Base-by-base conservation (phyloP, 1,284 basidiomycete species). In the Cryptococcus wingfieldii region DNA sequence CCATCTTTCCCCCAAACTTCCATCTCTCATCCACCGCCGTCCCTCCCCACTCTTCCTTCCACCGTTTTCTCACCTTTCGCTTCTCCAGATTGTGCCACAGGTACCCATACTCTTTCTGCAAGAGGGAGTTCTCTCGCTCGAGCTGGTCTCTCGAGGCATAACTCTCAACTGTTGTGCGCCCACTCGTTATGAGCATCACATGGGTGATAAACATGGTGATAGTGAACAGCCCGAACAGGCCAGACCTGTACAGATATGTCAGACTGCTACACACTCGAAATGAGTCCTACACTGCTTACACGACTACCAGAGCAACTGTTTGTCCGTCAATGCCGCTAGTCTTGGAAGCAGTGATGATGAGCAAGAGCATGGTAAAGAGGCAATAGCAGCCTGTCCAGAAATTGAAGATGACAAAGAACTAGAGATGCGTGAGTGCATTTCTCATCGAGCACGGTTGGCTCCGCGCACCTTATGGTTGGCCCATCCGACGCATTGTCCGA, bases 401-500 rank as follows among this genome's bases (percentile, higher is more conserved):
- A 38, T 60, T 72, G 60, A 76, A 76, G 14, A 62, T 69, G 37
- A 77, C 64, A 49, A 77, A 77, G 51, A 75, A 69, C 74, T 77
- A 57, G 2, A 14, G 16, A 27, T 31, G 45, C 14, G 23, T 25
- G 16, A 38, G 34, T n/a, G 12, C 23, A 42, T 42, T 42, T 42
- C 23, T 23, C 23, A 23, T 23, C 23, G 23, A 28, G 14, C 25
- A 8, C n/a, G 19, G 38, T 13, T 27, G n/a, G 18, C 19, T 38
- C 4, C 3, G 2, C 66, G 51, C 41, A 72, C 74, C 54, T 75
- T 73, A 54, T 76, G 74, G 55, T 77, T 77, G 6, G 58, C 59
- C 73, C 72, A 76, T 2, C 76, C 76, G 5, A 77, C 73, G 55
- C 76, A 77, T 53, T 68, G 69, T 3, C 74, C 75, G 5, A 77